phyloP scores from a whole-genome alignment of 306 rosid species.

The Luffa acutangula region DNA sequence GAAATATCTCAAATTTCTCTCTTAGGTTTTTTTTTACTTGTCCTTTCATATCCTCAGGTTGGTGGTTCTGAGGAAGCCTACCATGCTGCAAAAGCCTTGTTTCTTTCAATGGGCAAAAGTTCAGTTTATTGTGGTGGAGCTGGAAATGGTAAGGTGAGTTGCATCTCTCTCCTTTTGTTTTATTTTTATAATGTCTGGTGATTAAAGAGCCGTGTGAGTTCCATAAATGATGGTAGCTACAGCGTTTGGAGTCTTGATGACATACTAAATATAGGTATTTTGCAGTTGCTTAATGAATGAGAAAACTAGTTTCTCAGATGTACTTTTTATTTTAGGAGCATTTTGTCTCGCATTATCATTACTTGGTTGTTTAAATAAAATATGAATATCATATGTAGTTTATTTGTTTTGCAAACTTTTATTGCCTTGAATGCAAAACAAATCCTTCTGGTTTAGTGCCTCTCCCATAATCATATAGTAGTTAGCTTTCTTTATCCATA shows the following conservation, averaged over 20 bases:
- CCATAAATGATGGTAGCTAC: neutral
- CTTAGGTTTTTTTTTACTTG: neutral
- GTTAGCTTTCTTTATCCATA: neutral
- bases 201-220: neutral
- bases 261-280: neutral
- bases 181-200: neutral
- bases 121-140: conserved; percentile 68
- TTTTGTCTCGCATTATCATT: neutral
- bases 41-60: conserved; percentile 35
- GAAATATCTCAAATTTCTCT: conserved; percentile 20
- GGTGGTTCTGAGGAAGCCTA: conserved; percentile 85
- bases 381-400: neutral
- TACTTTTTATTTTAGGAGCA: neutral
- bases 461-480: neutral
- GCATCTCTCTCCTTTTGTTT: neutral
- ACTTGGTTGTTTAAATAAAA: neutral
- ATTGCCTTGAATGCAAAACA: neutral
- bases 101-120: conserved; percentile 78
- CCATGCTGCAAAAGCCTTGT: conserved; percentile 51
- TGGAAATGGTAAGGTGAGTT: conserved; percentile 97
- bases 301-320: neutral
- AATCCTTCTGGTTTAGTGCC: neutral
- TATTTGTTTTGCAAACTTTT: neutral
- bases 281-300: neutral
- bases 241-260: neutral